Percentiles rank a stretch among this genome's conserved stretches.
These are phyloP conservation scores for Saksenaea oblongispora DNA, from an alignment of 371 early-diverging fungal species.

Conservation along the genomic window DNA sequence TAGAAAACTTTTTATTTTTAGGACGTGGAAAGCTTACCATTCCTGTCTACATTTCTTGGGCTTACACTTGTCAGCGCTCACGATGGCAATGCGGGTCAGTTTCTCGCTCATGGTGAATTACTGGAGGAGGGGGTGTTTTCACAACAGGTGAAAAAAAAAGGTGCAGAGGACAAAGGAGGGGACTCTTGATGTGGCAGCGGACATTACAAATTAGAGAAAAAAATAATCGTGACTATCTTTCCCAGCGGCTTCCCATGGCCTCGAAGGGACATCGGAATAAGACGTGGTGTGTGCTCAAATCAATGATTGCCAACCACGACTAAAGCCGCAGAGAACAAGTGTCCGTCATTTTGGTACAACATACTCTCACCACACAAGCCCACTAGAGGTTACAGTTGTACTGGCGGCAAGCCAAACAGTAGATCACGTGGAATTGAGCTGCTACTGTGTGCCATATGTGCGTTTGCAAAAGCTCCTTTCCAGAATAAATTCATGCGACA, in stretches of 20 bases:
- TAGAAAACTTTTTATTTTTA: neutral
- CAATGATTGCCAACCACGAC: no score
- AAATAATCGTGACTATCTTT: neutral
- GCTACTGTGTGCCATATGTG: no score
- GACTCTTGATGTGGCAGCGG: neutral
- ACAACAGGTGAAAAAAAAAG: neutral
- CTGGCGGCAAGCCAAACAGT: no score
- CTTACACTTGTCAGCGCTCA: slow-evolving; percentile 97
- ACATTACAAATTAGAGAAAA: neutral
- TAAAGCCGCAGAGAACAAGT: no score
- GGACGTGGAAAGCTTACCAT: slow-evolving; percentile 68
- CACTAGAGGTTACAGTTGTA: no score
- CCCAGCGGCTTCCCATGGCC: neutral
- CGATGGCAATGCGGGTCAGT: slow-evolving; percentile 95
- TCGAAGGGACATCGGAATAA: no score
- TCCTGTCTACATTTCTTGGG: slow-evolving; percentile 99
- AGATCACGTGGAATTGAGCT: no score
- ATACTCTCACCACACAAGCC: no score
- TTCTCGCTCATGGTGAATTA: slow-evolving; percentile 64
- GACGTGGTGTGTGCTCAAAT: no score
- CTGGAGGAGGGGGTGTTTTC: slow-evolving; percentile 4
- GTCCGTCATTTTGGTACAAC: no score
- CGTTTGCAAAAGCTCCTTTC: no score
- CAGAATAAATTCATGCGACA: no score
- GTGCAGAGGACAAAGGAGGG: neutral